Conservation (phyloP, 371 early-diverging fungal species). For the Haplosporangium sp. region DNA sequence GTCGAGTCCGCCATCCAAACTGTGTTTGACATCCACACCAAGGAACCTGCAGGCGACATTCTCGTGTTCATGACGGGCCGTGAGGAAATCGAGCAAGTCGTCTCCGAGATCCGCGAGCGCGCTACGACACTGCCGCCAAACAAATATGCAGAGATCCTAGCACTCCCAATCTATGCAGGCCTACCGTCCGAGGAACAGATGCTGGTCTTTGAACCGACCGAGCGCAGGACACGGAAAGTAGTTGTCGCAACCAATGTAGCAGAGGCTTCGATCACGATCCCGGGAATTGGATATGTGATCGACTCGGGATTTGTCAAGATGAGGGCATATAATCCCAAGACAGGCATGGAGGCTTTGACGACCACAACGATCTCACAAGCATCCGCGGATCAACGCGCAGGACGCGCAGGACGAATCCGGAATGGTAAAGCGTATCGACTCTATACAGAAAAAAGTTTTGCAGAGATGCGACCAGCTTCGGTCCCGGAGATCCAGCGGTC, state of each 20-base stretch:
- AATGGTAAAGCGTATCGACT: slow-evolving; percentile 97
- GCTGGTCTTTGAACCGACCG: slow-evolving; percentile 92
- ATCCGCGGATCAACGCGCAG: slow-evolving; percentile 96
- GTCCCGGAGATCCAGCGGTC: slow-evolving; percentile 97
- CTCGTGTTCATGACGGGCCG: slow-evolving; percentile 94
- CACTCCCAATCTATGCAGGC: slow-evolving; percentile 90
- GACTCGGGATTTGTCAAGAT: slow-evolving; percentile 94
- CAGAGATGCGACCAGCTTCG: slow-evolving; percentile 82
- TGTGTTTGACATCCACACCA: slow-evolving; percentile 79
- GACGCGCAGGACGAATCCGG: slow-evolving; percentile 93
- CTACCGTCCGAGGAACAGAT: slow-evolving; percentile 90
- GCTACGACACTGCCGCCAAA: slow-evolving; percentile 58
- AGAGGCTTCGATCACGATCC: slow-evolving; percentile 96
- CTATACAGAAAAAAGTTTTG: slow-evolving; percentile 87
- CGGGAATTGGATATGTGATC: slow-evolving; percentile 92
- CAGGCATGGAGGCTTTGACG: slow-evolving; percentile 86
- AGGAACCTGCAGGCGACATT: slow-evolving; percentile 79
- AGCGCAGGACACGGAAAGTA: slow-evolving; percentile 87
- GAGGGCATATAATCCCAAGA: slow-evolving; percentile 81
- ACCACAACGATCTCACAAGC: slow-evolving; percentile 88
- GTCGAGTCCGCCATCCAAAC: slow-evolving; percentile 83
- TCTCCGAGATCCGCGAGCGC: slow-evolving; percentile 58
- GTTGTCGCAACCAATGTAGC: slow-evolving; percentile 99
- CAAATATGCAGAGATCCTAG: slow-evolving; percentile 66
- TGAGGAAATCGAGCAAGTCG: slow-evolving; percentile 85